These are phyloP conservation scores for Globisporangium lucens DNA, from an alignment of 352 stramenopile genomes.

Conservation along the genomic window DNA sequence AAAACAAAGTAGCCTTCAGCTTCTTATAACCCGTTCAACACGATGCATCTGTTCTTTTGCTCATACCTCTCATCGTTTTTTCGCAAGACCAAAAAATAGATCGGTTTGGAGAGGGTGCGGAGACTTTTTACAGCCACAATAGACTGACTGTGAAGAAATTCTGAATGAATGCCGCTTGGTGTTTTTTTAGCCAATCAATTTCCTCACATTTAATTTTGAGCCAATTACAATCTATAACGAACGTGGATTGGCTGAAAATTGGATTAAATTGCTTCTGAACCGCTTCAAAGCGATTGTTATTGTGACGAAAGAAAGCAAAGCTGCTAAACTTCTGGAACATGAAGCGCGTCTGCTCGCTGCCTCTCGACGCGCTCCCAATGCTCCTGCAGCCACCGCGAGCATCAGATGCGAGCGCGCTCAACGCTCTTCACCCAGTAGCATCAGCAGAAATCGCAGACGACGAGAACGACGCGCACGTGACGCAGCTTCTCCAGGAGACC, in stretches of 20 bases:
- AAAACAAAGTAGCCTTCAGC: no score
- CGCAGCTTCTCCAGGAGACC: neutral
- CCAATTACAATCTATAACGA: neutral
- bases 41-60: no score
- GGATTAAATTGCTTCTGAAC: neutral
- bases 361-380: neutral
- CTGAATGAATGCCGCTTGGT: neutral
- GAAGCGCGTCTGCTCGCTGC: neutral
- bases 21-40: no score
- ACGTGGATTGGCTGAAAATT: neutral
- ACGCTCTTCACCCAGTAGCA: neutral
- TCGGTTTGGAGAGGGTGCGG: no score
- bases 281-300: no score
- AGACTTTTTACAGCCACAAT: no score
- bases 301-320: no score
- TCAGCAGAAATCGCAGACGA: neutral
- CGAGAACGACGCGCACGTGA: neutral
- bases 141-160: no score
- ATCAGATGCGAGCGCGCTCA: neutral
- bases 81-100: no score
- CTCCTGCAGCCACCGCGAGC: neutral
- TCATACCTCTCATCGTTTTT: no score
- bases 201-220: neutral
- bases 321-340: neutral
- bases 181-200: neutral